These are phyloP conservation scores for Xerocomellus chrysenteron DNA, from an alignment of 768 basidiomycete genomes.

Conservation along the genomic window DNA sequence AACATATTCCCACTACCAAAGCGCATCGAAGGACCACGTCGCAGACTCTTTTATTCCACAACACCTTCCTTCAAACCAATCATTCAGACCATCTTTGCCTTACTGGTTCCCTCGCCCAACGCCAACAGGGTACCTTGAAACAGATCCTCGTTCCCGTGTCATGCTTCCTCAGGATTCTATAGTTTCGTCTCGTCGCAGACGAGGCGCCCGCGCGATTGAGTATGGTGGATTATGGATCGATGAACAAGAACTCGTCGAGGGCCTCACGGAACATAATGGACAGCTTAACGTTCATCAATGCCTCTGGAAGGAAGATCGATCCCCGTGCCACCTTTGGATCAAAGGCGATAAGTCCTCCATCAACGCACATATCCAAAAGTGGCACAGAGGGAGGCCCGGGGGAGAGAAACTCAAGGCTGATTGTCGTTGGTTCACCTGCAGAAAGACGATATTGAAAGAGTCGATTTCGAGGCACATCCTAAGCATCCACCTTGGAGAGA, in stretches of 20 bases:
- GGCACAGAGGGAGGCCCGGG: slow-evolving; percentile 7
- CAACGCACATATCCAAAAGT: slow-evolving; percentile 13
- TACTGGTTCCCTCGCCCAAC: neutral
- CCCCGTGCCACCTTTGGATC: slow-evolving; percentile 14
- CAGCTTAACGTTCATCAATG: slow-evolving; percentile 10
- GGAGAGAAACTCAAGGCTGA: slow-evolving; percentile 1
- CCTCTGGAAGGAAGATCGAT: slow-evolving; percentile 7
- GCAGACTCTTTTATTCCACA: neutral
- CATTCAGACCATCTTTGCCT: neutral
- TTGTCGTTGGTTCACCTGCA: slow-evolving; percentile 11
- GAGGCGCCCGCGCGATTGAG: slow-evolving; percentile 1
- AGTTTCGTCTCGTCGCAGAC: neutral
- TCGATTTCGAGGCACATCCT: slow-evolving; percentile 18
- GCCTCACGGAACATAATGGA: neutral
- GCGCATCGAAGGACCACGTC: neutral
- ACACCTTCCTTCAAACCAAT: neutral
- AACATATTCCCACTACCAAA: neutral
- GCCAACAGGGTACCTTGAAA: neutral
- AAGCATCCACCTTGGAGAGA: slow-evolving; percentile 13
- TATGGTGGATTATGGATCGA: slow-evolving; percentile 11
- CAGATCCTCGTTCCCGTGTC: too few relatives aligned
- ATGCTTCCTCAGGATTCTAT: neutral
- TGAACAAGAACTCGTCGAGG: slow-evolving; percentile 8
- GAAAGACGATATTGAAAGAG: slow-evolving; percentile 19
- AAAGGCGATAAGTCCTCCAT: slow-evolving; percentile 15